These are phyloP conservation scores for Ophiostoma himal-ulmi DNA, from an alignment of 2,329 filamentous ascomycete genomes.

Conservation along the genomic window DNA sequence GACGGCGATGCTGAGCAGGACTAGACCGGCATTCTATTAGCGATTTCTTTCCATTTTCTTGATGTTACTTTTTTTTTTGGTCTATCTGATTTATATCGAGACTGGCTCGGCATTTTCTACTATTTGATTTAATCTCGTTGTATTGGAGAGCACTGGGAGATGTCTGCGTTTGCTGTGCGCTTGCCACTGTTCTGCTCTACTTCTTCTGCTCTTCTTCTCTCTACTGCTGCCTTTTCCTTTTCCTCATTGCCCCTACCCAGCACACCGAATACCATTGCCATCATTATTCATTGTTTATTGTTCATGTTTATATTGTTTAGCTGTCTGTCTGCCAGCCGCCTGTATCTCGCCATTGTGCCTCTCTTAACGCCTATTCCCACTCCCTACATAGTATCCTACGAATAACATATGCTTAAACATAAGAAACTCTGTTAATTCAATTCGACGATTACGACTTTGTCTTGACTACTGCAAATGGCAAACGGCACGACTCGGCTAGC, in stretches of 20 bases:
- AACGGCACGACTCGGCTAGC: background rate
- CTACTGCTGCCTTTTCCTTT: background rate
- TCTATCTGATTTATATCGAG: background rate
- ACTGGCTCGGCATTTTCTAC: slow-evolving; percentile 5
- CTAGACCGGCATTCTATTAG: slow-evolving; percentile 10
- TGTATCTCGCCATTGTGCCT: background rate
- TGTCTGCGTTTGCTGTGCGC: slow-evolving; percentile 4
- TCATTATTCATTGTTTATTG: background rate
- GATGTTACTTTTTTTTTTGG: background rate
- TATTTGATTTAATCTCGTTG: background rate
- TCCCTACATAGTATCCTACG: background rate
- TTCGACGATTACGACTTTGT: background rate
- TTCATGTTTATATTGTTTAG: background rate
- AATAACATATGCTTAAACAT: background rate
- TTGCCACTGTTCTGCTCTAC: background rate
- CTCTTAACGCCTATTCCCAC: background rate
- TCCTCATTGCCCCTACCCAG: background rate
- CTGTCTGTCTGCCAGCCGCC: background rate
- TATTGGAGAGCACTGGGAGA: slow-evolving; percentile 10
- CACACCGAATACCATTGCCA: slow-evolving; percentile 5
- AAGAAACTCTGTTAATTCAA: background rate
- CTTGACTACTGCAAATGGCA: background rate
- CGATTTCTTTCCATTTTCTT: slow-evolving; percentile 6
- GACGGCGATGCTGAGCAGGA: slow-evolving; percentile 41
- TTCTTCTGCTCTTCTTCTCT: background rate